Evolutionary conservation across 1,284 basidiomycete genomes (phyloP), one percentile per base, ranked within the genome.

Genomic region (Rhodotorula sp.): DNA sequence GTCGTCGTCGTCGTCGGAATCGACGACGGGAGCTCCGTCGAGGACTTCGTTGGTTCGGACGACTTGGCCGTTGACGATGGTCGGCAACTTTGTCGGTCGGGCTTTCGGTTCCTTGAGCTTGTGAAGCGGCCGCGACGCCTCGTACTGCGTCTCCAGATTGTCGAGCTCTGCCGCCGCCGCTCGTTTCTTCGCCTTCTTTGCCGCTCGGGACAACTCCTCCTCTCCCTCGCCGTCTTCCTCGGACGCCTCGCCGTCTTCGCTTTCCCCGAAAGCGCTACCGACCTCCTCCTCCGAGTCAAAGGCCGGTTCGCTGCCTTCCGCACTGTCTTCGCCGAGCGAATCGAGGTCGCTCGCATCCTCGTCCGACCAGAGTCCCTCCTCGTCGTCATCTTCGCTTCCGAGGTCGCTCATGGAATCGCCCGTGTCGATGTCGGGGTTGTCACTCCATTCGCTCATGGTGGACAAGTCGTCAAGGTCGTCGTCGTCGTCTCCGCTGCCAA

Each of bases 371-470:
- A 63, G 43, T 16, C 68, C 68, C 45, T 83, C 82, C 50, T 83
- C 82, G 43, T 85, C 83, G 48, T 80, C 79, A 26, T 83, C 82
- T 34, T 84, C 83, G 34, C 82, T 82, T 57, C 82, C 83, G 23
- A 82, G 80, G 34, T 79, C 79, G 38, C 62, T 80, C 80, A 52
- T 83, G 82, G 43, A 85, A 82, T 82, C 83, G 47, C 47, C 64
- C 78, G 76, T 91, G 90, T 43, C 86, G 81, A 86, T 89, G 87
- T 81, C 52, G 18, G 34, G 50, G 14, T 61, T 67, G 26, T 92
- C 91, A 74, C 90, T 88, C 28, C 87, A 88, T 58, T 77, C 83
- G 83, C 87, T 87, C 89, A 71, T 84, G 80, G 72, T 85, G 83
- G 64, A 87, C 84, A 79, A 31, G n/a, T 78, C 77, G 54, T 76